Base-by-base conservation (phyloP, 1,284 basidiomycete species). In the Cystobasidium sp. region DNA sequence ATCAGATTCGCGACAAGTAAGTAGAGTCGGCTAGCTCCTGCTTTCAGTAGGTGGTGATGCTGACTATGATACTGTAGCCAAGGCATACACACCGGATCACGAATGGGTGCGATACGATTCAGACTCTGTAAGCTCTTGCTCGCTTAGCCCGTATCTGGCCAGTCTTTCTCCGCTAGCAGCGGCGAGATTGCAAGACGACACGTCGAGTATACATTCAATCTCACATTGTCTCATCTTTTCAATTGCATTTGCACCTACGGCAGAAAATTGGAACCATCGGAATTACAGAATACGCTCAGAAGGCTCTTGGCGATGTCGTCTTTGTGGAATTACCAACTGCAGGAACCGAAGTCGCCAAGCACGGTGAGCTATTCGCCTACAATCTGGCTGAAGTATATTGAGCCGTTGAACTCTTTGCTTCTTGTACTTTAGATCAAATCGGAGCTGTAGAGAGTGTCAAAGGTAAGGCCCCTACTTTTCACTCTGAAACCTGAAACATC, bases 401-500 rank as follows among this genome's bases (percentile, higher is more conserved):
- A 39, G 44, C 2, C 58, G 22, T 37, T 20, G 39, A 24, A 22
- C 58, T 37, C 43, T 70, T 22, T 31, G 59, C 39, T 31, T 51
- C 37, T 41, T 46, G 20, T 22, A 41, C 10, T n/a, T 12, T 80
- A 97, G 96, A 94, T 74, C 85, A 91, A 79, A 92, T 98, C 81
- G 96, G 97, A 69, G 93, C 94, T 7, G 94, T 99, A 37, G 96
- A 99, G 84, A 97, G 94, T 78, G 96, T 99, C 77, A 99, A 99
- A 84, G 69, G 69, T 70, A 61, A 10, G 47, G 94, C 31, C 31
- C 5, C 31, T 31, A 31, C 31, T 31, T 31, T 41, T 53, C 8
- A 22, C 22, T 46, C 62, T 59, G 46, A 46, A 70, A 41, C 74
- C 22, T 41, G 46, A 68, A 8, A 70, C 61, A 44, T 46, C 24